A percentile compares a stretch with the other conserved stretches of the same genome.
Conservation (phyloP, 2,329 filamentous ascomycete genomes). For the Calcarisporium arbuscula region DNA sequence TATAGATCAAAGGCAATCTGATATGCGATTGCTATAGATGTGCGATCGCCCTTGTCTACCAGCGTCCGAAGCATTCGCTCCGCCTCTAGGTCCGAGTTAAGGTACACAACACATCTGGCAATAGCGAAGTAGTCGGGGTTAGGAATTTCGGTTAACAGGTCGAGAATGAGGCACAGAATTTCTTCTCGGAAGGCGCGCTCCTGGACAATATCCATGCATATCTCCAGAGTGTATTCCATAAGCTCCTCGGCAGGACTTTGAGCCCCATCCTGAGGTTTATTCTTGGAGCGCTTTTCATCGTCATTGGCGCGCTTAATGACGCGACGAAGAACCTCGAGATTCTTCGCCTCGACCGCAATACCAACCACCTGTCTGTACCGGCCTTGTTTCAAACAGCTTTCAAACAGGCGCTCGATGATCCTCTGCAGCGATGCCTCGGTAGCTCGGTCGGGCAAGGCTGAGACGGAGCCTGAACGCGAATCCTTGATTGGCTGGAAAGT, state of each 20-base stretch:
- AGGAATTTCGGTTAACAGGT: conserved; percentile 87
- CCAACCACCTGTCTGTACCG: conserved; percentile 94
- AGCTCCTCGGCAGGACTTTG: conserved; percentile 73
- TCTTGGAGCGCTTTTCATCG: conserved; percentile 67
- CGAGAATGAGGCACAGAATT: conserved; percentile 88
- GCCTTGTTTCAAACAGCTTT: conserved; percentile 77
- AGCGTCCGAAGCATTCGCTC: conserved; percentile 78
- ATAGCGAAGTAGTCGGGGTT: conserved; percentile 97
- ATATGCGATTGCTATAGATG: conserved; percentile 80
- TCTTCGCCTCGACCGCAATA: conserved; percentile 91
- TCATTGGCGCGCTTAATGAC: conserved; percentile 86
- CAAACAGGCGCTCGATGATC: conserved; percentile 85
- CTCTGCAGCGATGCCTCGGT: conserved; percentile 75
- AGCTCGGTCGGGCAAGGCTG: conserved; percentile 59
- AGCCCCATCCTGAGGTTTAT: conserved; percentile 41
- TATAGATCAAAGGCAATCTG: conserved; percentile 98
- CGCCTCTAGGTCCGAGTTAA: conserved; percentile 87
- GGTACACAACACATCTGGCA: conserved; percentile 93
- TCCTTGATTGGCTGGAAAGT: conserved; percentile 50
- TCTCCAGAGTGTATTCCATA: conserved; percentile 92
- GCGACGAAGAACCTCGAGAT: conserved; percentile 76
- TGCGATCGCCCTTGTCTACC: conserved; percentile 70
- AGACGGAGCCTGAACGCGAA: conserved; percentile 52
- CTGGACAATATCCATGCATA: conserved; percentile 97
- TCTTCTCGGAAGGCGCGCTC: conserved; percentile 77